Conservation (phyloP, 192 early-diverging fungal species). For the Obelidium mucronatum region DNA sequence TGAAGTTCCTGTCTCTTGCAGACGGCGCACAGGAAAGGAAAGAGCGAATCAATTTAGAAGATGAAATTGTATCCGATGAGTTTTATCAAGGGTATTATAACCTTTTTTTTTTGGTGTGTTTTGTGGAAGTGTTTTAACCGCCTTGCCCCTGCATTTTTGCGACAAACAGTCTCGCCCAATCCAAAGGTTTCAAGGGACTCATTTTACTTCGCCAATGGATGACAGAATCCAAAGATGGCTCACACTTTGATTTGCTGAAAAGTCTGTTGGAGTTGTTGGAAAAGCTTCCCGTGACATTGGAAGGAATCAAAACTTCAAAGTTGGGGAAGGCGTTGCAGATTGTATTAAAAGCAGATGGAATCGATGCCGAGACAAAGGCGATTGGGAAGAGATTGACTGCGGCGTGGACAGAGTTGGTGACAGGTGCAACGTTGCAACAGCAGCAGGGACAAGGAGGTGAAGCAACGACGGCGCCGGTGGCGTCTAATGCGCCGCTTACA, state of each 20-base stretch:
- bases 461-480: not conserved
- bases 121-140: not conserved
- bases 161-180: not conserved
- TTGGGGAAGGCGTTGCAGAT: conserved; percentile 6
- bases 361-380: not conserved
- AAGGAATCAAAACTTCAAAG: conserved; percentile 7
- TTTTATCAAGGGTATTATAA: conserved; percentile 23
- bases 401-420: no score
- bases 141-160: not conserved
- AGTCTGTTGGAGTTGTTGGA: conserved; percentile 11
- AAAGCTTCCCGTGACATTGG: conserved; percentile 16
- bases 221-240: not conserved
- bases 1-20: conserved; percentile 15
- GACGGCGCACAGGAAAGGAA: not conserved
- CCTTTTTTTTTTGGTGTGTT: not conserved
- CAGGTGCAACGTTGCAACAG: no score
- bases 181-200: conserved; percentile 17
- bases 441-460: not conserved
- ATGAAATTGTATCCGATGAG: not conserved
- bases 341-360: not conserved
- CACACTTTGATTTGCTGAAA: not conserved
- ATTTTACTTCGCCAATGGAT: conserved; percentile 25
- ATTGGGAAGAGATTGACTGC: no score
- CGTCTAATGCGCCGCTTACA: not conserved
- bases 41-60: not conserved